Conservation (phyloP, 2,329 filamentous ascomycete species). For the Rhynchosporium agropyri region DNA sequence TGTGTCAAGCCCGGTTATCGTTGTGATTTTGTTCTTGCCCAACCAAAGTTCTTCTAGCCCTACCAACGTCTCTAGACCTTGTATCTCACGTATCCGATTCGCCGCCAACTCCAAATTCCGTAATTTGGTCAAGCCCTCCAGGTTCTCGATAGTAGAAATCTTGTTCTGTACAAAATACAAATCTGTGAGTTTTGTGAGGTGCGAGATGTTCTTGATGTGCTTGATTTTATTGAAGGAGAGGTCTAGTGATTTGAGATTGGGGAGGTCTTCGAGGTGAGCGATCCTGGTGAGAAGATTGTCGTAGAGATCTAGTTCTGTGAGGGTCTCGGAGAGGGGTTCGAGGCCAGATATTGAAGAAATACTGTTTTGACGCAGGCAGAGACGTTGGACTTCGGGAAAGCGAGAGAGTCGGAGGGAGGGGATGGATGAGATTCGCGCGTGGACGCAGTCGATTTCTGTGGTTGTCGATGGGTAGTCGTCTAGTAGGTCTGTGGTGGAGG, state of each 20-base stretch:
- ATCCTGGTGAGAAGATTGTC: conserved; percentile 93
- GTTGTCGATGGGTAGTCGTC: conserved; percentile 62
- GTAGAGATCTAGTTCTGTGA: conserved; percentile 90
- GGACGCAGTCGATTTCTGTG: conserved; percentile 87
- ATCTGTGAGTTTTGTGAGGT: conserved; percentile 77
- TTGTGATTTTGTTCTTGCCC: conserved; percentile 93
- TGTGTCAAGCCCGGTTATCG: conserved; percentile 74
- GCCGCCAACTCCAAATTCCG: conserved; percentile 88
- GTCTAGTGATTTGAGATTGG: conserved; percentile 77
- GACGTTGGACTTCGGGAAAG: conserved; percentile 72
- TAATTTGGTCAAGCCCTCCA: conserved; percentile 74
- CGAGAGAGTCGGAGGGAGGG: conserved; percentile 77
- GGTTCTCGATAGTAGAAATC: conserved; percentile 81
- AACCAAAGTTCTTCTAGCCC: conserved; percentile 88
- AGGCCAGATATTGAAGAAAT: conserved; percentile 82
- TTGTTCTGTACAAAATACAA: conserved; percentile 95
- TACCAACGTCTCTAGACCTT: conserved; percentile 78
- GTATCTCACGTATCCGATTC: conserved; percentile 86
- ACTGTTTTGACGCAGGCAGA: conserved; percentile 92
- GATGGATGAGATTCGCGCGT: conserved; percentile 81
- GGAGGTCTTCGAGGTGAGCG: conserved; percentile 77
- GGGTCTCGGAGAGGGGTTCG: conserved; percentile 61
- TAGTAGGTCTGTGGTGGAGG: conserved; percentile 53
- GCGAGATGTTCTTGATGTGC: conserved; percentile 87
- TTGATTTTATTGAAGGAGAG: conserved; percentile 99